phyloP scores from a whole-genome alignment of 2,329 filamentous ascomycete genomes.

The Cladosporium oxysporum region DNA sequence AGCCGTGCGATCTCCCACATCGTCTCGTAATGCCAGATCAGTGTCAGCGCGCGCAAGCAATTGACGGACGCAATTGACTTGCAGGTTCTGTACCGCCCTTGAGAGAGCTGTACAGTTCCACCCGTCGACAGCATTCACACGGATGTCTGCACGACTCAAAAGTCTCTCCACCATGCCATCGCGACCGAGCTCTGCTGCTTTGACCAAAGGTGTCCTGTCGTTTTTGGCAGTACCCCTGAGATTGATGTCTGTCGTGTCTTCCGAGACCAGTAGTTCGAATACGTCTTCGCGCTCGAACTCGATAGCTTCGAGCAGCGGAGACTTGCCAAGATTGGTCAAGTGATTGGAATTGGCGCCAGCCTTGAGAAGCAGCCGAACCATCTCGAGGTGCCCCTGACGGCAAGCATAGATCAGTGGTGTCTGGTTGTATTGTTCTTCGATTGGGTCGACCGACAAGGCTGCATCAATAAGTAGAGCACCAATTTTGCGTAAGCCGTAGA shows the following conservation, averaged over 20 bases:
- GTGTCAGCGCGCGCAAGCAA: background rate
- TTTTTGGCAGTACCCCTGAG: background rate
- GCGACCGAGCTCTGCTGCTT: background rate
- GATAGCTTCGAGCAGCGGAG: background rate
- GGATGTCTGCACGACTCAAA: background rate
- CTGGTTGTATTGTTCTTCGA: background rate
- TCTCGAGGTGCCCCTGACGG: constrained; percentile 16
- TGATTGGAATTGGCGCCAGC: constrained; percentile 18
- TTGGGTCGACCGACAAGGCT: background rate
- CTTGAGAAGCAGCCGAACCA: constrained; percentile 19
- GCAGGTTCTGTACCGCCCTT: background rate
- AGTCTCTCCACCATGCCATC: background rate
- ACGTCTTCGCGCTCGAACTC: background rate
- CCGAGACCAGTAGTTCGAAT: background rate
- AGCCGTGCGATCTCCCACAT: background rate
- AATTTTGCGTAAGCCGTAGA: background rate
- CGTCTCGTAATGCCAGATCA: background rate
- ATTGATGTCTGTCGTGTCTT: background rate
- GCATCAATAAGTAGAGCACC: background rate
- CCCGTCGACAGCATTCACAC: background rate
- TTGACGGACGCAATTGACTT: background rate
- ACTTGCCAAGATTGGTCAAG: background rate
- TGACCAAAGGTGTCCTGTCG: background rate
- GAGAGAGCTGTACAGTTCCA: background rate
- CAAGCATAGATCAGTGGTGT: background rate